Conservation (phyloP, 352 stramenopile species). For the Paralagenidium karlingii region DNA sequence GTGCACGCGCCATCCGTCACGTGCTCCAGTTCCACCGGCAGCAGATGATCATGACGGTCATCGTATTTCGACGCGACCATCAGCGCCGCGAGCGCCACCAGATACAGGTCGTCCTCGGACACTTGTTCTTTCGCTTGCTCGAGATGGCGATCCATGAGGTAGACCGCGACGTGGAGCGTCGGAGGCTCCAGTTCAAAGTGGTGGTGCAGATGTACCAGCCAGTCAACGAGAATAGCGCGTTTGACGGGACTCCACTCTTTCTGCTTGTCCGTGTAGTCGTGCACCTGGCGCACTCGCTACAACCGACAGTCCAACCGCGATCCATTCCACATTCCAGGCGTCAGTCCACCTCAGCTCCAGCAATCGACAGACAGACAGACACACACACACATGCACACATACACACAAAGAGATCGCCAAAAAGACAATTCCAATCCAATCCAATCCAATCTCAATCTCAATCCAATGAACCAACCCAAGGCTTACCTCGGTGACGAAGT, state of each 20-base stretch:
- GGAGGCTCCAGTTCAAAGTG: constrained; percentile 70
- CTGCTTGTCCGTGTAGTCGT: constrained; percentile 34
- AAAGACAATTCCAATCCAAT: too few relatives aligned
- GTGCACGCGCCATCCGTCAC: constrained; percentile 95
- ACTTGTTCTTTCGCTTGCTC: constrained; percentile 46
- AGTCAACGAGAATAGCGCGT: constrained; percentile 98
- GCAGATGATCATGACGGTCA: constrained; percentile 85
- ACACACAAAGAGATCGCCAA: too few relatives aligned
- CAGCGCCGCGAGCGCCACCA: constrained; percentile 92
- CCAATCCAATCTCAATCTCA: too few relatives aligned
- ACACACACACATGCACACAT: too few relatives aligned
- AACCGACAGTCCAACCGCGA: too few relatives aligned
- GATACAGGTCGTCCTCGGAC: constrained; percentile 84
- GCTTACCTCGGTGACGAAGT: too few relatives aligned
- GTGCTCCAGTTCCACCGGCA: constrained; percentile 78
- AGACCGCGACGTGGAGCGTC: constrained; percentile 78
- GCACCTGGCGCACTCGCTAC: too few relatives aligned
- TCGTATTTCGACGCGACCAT: constrained; percentile 97
- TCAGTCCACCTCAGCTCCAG: too few relatives aligned
- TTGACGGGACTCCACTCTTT: constrained; percentile 98
- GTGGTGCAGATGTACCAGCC: constrained; percentile 90
- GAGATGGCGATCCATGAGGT: constrained; percentile 73
- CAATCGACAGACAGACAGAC: too few relatives aligned
- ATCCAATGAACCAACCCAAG: too few relatives aligned
- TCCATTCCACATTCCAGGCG: too few relatives aligned